phyloP scores from a whole-genome alignment of 1,139 yeast species.

The Magnusiomyces magnusii region DNA sequence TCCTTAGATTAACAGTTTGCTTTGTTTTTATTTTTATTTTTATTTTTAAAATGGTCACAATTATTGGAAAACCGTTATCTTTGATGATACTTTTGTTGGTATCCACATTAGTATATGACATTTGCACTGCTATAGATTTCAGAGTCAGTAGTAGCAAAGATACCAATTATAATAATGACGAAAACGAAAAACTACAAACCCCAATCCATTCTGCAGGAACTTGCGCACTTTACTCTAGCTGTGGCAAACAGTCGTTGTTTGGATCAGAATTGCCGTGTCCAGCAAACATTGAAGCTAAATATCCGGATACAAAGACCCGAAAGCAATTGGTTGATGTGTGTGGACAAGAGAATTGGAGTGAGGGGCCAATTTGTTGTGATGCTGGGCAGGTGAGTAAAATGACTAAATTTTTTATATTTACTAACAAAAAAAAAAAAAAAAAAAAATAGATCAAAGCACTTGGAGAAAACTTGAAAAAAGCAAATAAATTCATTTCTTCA shows the following conservation, averaged over 20 bases:
- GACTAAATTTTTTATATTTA: background rate
- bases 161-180: constrained; percentile 52
- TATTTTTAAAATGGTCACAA: background rate
- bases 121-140: constrained; percentile 47
- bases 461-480: constrained; percentile 54
- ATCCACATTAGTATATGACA: constrained; percentile 39
- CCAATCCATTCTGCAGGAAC: constrained; percentile 32
- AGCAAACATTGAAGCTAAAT: constrained; percentile 42
- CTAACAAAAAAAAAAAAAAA: background rate
- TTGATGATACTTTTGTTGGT: background rate
- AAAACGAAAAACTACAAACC: background rate
- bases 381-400: constrained; percentile 38
- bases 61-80: too few species aligned
- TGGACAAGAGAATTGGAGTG: constrained; percentile 53
- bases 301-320: constrained; percentile 42
- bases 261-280: constrained; percentile 80
- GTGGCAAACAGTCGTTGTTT: constrained; percentile 77
- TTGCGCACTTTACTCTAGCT: constrained; percentile 46
- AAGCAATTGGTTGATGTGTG: constrained; percentile 52
- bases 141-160: constrained; percentile 62
- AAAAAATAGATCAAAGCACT: constrained; percentile 30
- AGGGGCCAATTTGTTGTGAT: constrained; percentile 47
- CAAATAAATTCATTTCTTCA: constrained; percentile 72
- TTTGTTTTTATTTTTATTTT: too few species aligned
- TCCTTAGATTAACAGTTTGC: too few species aligned